Evolutionary conservation across 1,284 basidiomycete genomes (phyloP).

Genomic region (Ustilago hordei): DNA sequence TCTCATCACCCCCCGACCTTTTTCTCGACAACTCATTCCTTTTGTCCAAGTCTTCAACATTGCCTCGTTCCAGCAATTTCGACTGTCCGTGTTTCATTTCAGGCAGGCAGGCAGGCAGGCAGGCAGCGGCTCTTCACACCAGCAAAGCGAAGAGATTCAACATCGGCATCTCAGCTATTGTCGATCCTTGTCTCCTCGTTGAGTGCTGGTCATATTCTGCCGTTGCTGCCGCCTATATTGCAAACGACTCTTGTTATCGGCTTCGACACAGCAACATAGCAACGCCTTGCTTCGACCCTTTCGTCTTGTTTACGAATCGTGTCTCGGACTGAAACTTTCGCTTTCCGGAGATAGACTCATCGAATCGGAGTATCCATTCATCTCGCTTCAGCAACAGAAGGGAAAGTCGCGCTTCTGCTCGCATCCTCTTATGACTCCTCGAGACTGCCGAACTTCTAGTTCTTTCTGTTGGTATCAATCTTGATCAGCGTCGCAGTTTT

Average conservation of each 20-base stretch:
- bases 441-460: conserved; percentile 9
- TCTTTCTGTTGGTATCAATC: conserved; percentile 18
- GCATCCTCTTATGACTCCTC: conserved; percentile 24
- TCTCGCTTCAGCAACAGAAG: background rate
- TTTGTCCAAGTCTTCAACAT: conserved; percentile 12
- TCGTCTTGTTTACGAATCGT: background rate
- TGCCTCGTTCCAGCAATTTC: conserved; percentile 6
- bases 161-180: conserved; percentile 10
- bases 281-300: background rate
- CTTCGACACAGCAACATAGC: conserved; percentile 7
- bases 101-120: conserved; percentile 10
- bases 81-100: conserved; percentile 14
- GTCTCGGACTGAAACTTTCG: background rate
- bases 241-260: background rate
- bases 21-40: conserved; percentile 9
- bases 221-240: conserved; percentile 9
- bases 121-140: conserved; percentile 13
- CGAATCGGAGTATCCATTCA: conserved; percentile 17
- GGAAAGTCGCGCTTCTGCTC: conserved; percentile 10
- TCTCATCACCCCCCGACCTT: conserved; percentile 4
- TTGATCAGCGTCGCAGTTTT: conserved; percentile 18
- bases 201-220: conserved; percentile 9
- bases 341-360: conserved; percentile 3
- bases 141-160: conserved; percentile 5
- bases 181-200: conserved; percentile 1